Evolutionary conservation across 2,329 filamentous ascomycete species (phyloP).

Genomic region (Sporothrix curviconia): DNA sequence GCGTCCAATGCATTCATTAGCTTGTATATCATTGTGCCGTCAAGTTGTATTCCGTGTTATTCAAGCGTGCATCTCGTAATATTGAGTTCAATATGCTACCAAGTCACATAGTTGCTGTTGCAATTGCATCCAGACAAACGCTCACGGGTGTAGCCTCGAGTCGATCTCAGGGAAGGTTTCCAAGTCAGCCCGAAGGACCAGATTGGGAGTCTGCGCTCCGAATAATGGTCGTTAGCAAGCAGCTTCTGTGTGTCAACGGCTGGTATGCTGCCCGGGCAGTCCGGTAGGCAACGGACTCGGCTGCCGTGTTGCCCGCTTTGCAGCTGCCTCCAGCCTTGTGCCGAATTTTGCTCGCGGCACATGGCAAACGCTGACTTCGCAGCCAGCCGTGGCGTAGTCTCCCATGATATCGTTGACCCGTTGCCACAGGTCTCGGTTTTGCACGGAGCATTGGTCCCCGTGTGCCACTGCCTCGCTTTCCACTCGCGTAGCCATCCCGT

Average conservation of each 20-base stretch:
- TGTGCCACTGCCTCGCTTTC: not conserved
- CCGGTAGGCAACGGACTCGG: not conserved
- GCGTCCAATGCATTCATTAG: too few species aligned
- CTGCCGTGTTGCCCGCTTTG: not conserved
- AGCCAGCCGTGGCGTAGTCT: not conserved
- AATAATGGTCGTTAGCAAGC: too few species aligned
- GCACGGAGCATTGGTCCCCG: not conserved
- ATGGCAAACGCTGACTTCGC: constrained; percentile 4
- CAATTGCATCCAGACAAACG: too few species aligned
- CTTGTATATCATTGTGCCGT: too few species aligned
- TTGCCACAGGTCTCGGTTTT: constrained; percentile 2
- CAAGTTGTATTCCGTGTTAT: too few species aligned
- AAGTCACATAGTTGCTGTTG: too few species aligned
- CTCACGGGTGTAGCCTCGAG: too few species aligned
- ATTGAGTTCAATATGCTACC: too few species aligned
- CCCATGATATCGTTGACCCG: not conserved
- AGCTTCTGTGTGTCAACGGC: not conserved
- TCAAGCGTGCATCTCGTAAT: too few species aligned
- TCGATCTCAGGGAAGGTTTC: too few species aligned
- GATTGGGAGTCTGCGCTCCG: too few species aligned
- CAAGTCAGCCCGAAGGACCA: too few species aligned
- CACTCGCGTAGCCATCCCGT: constrained; percentile 2
- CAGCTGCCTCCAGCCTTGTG: not conserved
- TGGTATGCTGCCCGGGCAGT: not conserved
- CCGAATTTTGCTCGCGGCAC: not conserved